Percentiles rank a stretch among this genome's conserved stretches.
phyloP scores from a whole-genome alignment of 768 basidiomycete species.

The Boletus patriciae region DNA sequence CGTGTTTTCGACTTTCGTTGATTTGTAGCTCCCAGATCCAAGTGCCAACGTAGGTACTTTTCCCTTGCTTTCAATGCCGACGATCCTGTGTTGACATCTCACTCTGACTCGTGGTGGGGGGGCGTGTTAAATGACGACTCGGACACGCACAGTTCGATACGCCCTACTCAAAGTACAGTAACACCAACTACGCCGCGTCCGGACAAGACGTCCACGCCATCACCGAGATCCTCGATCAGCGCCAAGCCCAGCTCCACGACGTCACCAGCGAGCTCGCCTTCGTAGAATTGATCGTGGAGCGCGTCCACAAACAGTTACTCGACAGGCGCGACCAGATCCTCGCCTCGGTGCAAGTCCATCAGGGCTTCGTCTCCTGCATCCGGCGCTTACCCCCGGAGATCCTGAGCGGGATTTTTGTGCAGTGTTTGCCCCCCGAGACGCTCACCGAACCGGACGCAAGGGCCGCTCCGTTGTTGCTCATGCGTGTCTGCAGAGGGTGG shows the following conservation, averaged over 20 bases:
- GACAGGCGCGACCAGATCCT: constrained; percentile 3
- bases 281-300: constrained; percentile 15
- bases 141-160: too few relatives aligned
- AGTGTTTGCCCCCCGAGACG: constrained; percentile 32
- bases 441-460: constrained; percentile 22
- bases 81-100: too few relatives aligned
- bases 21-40: too few relatives aligned
- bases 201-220: constrained; percentile 10
- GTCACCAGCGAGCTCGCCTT: constrained; percentile 10
- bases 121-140: too few relatives aligned
- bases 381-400: constrained; percentile 44
- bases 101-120: too few relatives aligned
- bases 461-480: constrained; percentile 39
- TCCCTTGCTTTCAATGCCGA: too few relatives aligned
- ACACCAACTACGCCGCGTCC: constrained; percentile 8
- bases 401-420: constrained; percentile 46
- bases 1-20: too few relatives aligned
- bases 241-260: constrained; percentile 15
- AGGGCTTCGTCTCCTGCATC: constrained; percentile 29
- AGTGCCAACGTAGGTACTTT: too few relatives aligned
- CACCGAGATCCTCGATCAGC: constrained; percentile 14
- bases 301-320: not conserved
- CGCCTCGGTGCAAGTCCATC: constrained; percentile 21
- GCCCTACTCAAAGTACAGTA: not conserved
- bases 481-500: constrained; percentile 45